phyloP scores from a whole-genome alignment of 202 grass and related monocot species.

The Zizania palustris region DNA sequence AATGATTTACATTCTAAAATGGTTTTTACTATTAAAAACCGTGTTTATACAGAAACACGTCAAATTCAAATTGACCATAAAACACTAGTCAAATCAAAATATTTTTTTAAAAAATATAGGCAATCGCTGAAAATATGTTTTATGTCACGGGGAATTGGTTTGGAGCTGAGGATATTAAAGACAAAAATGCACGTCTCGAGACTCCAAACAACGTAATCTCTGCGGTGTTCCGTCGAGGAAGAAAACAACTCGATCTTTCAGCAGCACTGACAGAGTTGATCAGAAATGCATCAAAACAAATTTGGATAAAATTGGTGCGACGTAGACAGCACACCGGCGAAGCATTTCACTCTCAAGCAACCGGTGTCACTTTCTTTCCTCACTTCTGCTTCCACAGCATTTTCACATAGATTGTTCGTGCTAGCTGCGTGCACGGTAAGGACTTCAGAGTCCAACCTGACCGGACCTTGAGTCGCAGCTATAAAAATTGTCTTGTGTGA shows the following conservation, averaged over 20 bases:
- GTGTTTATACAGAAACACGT: too few species aligned
- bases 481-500: too few species aligned
- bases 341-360: not conserved
- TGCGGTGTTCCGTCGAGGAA: not conserved
- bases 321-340: not conserved
- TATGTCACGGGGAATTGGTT: not conserved
- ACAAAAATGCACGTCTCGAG: slow-evolving; percentile 1
- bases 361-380: slow-evolving; percentile 27
- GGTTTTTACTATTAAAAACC: too few species aligned
- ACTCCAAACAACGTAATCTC: not conserved
- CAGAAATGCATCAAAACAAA: not conserved
- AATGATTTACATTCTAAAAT: too few species aligned
- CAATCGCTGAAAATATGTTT: not conserved
- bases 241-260: not conserved
- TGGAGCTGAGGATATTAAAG: not conserved
- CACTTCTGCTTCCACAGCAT: not conserved
- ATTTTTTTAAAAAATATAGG: too few species aligned
- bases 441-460: not conserved
- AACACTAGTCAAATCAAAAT: too few species aligned
- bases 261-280: not conserved
- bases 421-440: slow-evolving; percentile 35
- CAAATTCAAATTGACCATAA: too few species aligned
- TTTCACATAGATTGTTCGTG: slow-evolving; percentile 14
- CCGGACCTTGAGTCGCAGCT: too few species aligned
- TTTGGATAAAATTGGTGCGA: slow-evolving; percentile 14